Evolutionary conservation across 2,329 filamentous ascomycete species (phyloP).

Genomic region (Fusarium neocosmosporiellum): DNA sequence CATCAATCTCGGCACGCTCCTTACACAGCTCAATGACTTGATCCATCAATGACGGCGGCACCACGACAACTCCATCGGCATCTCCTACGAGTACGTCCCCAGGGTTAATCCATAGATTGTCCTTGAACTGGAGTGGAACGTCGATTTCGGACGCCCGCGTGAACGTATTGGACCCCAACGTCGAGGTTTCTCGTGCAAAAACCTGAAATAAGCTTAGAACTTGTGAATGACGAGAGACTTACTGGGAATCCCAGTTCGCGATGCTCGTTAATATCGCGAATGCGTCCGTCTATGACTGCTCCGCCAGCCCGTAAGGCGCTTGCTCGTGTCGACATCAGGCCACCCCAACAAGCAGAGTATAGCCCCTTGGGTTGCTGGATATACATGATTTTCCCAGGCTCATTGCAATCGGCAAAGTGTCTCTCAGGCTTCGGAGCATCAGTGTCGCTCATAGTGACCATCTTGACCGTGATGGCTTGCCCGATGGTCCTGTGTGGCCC

Average conservation of each 20-base stretch:
- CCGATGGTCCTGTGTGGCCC: conserved; percentile 29
- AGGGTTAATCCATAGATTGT: conserved; percentile 33
- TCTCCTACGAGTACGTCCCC: conserved; percentile 44
- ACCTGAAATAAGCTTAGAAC: background rate
- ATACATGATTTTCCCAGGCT: conserved; percentile 40
- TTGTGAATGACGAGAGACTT: background rate
- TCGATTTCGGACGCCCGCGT: background rate
- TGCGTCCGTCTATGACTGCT: conserved; percentile 41
- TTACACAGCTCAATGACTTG: conserved; percentile 42
- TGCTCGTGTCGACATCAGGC: conserved; percentile 44
- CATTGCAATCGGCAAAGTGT: conserved; percentile 44
- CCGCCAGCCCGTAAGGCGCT: conserved; percentile 39
- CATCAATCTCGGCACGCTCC: conserved; percentile 42
- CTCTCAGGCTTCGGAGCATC: conserved; percentile 38
- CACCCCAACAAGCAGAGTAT: conserved; percentile 43
- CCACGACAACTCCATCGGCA: conserved; percentile 44
- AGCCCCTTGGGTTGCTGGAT: conserved; percentile 44
- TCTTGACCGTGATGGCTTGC: conserved; percentile 44
- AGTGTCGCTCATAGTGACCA: conserved; percentile 40
- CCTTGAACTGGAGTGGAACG: background rate
- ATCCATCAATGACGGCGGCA: conserved; percentile 35
- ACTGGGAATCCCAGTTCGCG: background rate
- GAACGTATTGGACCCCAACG: background rate
- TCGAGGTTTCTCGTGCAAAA: background rate
- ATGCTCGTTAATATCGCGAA: conserved; percentile 9